phyloP scores from a whole-genome alignment of 2,329 filamentous ascomycete genomes.

The Clarireedia homoeocarpa region DNA sequence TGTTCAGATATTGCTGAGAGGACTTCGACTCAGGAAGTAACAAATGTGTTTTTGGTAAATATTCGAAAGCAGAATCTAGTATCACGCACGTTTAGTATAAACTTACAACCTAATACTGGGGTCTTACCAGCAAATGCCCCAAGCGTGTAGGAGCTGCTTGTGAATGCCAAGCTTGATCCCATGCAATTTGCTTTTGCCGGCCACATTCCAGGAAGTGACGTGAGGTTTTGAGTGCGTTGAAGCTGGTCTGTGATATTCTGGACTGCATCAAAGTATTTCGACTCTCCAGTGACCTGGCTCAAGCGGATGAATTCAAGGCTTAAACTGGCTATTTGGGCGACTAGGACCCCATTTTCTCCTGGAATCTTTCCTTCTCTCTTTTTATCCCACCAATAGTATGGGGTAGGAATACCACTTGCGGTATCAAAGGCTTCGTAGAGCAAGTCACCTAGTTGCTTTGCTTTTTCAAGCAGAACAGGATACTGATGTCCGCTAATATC shows the following conservation, averaged over 20 bases:
- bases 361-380: background rate
- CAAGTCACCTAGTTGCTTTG: conserved; percentile 58
- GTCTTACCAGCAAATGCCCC: conserved; percentile 46
- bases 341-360: conserved; percentile 34
- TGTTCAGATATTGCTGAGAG: conserved; percentile 28
- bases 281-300: conserved; percentile 50
- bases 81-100: conserved; percentile 44
- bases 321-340: conserved; percentile 51
- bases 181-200: conserved; percentile 44
- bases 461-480: conserved; percentile 53
- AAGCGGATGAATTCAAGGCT: conserved; percentile 54
- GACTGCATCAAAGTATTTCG: conserved; percentile 52
- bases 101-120: conserved; percentile 37
- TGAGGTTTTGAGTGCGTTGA: conserved; percentile 42
- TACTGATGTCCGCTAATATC: conserved; percentile 58
- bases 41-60: conserved; percentile 48
- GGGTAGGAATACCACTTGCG: conserved; percentile 63
- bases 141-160: conserved; percentile 47
- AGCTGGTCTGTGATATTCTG: conserved; percentile 48
- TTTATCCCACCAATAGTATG: conserved; percentile 28
- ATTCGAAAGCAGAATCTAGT: conserved; percentile 53
- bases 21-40: conserved; percentile 22
- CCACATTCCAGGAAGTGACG: conserved; percentile 53
- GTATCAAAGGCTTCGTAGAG: conserved; percentile 71
- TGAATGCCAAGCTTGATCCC: conserved; percentile 32